These are phyloP conservation scores for Penicillium coprophilum DNA, from an alignment of 495 filamentous ascomycete species.

Conservation along the genomic window DNA sequence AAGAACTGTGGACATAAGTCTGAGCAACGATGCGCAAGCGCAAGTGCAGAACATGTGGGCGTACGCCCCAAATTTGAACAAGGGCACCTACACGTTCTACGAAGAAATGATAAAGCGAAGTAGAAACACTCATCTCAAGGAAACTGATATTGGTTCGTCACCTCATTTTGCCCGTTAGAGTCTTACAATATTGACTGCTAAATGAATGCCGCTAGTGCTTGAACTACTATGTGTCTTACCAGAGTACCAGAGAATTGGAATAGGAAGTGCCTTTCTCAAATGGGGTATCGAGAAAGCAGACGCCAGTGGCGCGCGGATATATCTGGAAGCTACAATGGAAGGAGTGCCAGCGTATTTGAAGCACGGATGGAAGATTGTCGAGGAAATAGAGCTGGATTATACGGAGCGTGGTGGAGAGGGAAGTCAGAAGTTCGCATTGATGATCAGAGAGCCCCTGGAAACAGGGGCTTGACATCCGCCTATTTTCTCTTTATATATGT, in stretches of 20 bases:
- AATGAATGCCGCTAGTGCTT: constrained; percentile 21
- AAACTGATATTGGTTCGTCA: constrained; percentile 7
- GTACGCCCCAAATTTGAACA: constrained; percentile 6
- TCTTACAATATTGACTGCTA: constrained; percentile 13
- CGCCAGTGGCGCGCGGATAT: constrained; percentile 44
- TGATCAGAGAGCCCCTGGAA: constrained; percentile 23
- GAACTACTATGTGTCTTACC: constrained; percentile 37
- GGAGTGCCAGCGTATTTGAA: constrained; percentile 53
- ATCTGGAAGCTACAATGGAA: constrained; percentile 54
- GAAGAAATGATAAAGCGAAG: constrained; percentile 11
- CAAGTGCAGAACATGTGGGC: constrained; percentile 9
- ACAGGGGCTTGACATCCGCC: neutral
- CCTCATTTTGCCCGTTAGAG: neutral
- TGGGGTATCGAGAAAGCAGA: constrained; percentile 53
- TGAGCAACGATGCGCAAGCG: constrained; percentile 7
- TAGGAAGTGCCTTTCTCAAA: constrained; percentile 47
- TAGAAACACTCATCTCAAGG: constrained; percentile 7
- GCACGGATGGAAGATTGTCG: constrained; percentile 46
- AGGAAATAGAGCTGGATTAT: constrained; percentile 41
- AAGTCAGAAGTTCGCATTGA: constrained; percentile 26
- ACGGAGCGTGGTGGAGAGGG: constrained; percentile 34
- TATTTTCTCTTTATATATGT: neutral
- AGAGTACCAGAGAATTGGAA: constrained; percentile 49
- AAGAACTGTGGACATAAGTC: constrained; percentile 6
- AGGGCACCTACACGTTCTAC: constrained; percentile 5